Evolutionary conservation across 192 early-diverging fungal genomes (phyloP), one percentile per base, ranked within the genome.

Genomic region (Coemansia sp.): DNA sequence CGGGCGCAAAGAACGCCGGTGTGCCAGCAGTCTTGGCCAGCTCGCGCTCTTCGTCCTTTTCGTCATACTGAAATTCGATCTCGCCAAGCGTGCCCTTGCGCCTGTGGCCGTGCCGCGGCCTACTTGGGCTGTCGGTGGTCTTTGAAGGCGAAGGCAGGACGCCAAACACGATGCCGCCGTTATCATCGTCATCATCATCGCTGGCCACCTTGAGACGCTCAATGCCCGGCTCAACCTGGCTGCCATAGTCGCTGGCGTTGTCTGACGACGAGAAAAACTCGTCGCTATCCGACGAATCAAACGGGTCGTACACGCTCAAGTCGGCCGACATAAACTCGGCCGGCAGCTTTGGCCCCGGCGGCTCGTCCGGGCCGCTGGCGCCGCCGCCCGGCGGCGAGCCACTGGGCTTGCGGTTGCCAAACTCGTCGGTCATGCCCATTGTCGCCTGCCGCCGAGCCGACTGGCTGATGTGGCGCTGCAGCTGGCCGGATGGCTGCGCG

Each of bases 1-100:
- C 96, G 15, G 96, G 96, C 26, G 96, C 96, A 82, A 98, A 98
- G 62, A 98, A 98, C 2, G 96, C 94, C 2, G 96, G 96, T 15
- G 87, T 90, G 1, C 96, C 96, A 4, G 91, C 94, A 2, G 96
- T 98, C 61, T 93, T 93, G 35, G 89, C 87, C 32, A 98, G 79
- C 67, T 97, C 94, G 38, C 84, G 76, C 65, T 95, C 90, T 57
- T 90, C 74, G 9, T 63, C 67, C 60, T 79, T 60, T 14, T 78
- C 75, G 74, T 25, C 62, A 57, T 72, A 81, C 55, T 57, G 55
- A 69, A 55, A 62, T 53, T 53, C 44, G 34, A 63, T 77, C 47
- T 52, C 71, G 29, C 57, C 58, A 35, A 61, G 73, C 51, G 55
- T 70, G 34, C 52, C 64, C 52, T 64, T 58, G 45, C 56, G 62